Conservation (phyloP, 345 rosid species). For the Arabis hirsuta region DNA sequence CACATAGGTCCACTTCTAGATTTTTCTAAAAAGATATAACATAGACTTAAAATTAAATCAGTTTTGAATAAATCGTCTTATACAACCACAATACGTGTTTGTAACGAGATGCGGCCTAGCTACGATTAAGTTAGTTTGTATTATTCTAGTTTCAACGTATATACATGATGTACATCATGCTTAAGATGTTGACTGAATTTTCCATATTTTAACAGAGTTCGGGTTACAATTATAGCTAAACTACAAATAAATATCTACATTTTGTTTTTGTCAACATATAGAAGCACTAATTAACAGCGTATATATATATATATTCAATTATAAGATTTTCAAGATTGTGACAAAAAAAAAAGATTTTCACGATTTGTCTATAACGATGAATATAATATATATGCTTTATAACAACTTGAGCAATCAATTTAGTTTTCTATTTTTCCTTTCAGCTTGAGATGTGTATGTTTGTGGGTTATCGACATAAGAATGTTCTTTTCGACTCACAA, state of each 20-base stretch:
- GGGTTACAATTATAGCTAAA: constrained; percentile 14
- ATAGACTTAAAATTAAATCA: too few relatives aligned
- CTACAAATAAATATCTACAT: constrained; percentile 6
- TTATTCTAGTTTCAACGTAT: neutral
- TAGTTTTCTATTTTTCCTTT: constrained; percentile 26
- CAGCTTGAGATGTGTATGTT: constrained; percentile 21
- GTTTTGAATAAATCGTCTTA: neutral
- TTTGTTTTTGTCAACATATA: neutral
- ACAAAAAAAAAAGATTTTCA: neutral
- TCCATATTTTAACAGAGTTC: constrained; percentile 5
- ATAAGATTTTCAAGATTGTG: constrained; percentile 8
- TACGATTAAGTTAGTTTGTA: constrained; percentile 14
- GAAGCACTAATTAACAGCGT: neutral
- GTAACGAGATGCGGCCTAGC: neutral
- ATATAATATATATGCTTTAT: neutral
- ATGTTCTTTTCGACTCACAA: neutral
- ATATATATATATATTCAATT: neutral
- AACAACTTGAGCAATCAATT: neutral
- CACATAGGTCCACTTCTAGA: too few relatives aligned
- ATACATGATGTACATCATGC: neutral
- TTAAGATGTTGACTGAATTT: constrained; percentile 14
- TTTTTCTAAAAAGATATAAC: too few relatives aligned
- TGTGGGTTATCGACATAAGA: constrained; percentile 21
- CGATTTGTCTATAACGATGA: constrained; percentile 5
- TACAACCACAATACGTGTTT: neutral